phyloP scores from a whole-genome alignment of 2,329 filamentous ascomycete genomes.

The Mycosphaerella sp. region DNA sequence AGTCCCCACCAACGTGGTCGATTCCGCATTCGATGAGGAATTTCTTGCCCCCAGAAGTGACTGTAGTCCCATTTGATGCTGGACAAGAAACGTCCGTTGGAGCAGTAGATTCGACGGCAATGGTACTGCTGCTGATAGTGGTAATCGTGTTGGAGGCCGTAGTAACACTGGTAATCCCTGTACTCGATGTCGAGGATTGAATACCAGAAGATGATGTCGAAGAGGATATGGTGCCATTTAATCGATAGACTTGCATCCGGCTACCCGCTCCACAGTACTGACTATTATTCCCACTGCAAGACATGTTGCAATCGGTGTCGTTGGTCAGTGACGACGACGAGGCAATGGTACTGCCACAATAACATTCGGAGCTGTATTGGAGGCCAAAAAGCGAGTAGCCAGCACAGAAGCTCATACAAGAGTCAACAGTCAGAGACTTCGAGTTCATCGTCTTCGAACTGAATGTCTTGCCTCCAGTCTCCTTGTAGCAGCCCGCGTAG shows the following conservation, averaged over 20 bases:
- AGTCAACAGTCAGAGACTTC: conserved; percentile 34
- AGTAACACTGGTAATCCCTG: conserved; percentile 15
- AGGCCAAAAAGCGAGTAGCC: conserved; percentile 32
- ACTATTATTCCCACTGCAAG: conserved; percentile 26
- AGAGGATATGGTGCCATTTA: neutral
- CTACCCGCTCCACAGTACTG: conserved; percentile 29
- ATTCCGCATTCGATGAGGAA: conserved; percentile 27
- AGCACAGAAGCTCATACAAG: conserved; percentile 31
- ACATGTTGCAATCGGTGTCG: conserved; percentile 7
- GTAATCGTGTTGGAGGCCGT: conserved; percentile 13
- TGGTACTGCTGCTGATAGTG: conserved; percentile 10
- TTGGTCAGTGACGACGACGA: neutral
- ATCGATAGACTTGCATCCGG: conserved; percentile 22
- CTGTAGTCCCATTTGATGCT: conserved; percentile 23
- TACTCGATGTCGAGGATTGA: conserved; percentile 8
- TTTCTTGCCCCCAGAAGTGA: conserved; percentile 23
- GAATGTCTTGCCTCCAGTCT: conserved; percentile 9
- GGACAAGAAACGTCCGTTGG: conserved; percentile 25
- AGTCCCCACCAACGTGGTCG: conserved; percentile 26
- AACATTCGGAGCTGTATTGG: conserved; percentile 28
- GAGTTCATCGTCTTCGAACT: conserved; percentile 18
- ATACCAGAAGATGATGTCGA: neutral
- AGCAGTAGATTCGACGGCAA: conserved; percentile 1
- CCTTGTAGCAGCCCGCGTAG: conserved; percentile 22
- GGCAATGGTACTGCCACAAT: conserved; percentile 10